Evolutionary conservation across 257 asterid species (phyloP).

Genomic region (Lavandula angustifolia): DNA sequence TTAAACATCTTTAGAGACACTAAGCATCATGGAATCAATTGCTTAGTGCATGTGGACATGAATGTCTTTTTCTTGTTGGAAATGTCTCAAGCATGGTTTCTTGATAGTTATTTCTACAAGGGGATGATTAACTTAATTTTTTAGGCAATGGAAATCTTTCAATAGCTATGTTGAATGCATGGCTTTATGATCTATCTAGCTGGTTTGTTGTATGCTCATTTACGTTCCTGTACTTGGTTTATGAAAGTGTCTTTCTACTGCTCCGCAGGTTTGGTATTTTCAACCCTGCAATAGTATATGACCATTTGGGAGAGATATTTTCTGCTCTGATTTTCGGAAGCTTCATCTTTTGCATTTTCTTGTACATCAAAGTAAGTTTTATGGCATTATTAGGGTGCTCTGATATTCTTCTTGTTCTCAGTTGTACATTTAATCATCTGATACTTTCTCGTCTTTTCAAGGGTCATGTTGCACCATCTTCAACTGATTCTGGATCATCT

Average conservation of each 20-base stretch:
- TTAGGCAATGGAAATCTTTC: constrained; percentile 5
- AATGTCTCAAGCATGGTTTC: constrained; percentile 7
- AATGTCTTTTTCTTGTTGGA: background rate
- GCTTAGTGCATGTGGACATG: background rate
- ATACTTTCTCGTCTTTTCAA: constrained; percentile 41
- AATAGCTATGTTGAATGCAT: background rate
- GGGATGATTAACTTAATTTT: background rate
- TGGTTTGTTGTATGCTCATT: constrained; percentile 17
- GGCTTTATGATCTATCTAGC: constrained; percentile 16
- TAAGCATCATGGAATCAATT: background rate
- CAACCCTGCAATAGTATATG: constrained; percentile 84
- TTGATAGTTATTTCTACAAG: background rate
- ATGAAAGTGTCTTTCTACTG: constrained; percentile 19
- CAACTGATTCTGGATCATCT: constrained; percentile 84
- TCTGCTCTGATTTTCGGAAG: constrained; percentile 92
- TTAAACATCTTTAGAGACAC: constrained; percentile 16
- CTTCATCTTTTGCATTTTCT: constrained; percentile 69
- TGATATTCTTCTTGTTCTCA: constrained; percentile 13
- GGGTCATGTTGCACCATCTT: constrained; percentile 90
- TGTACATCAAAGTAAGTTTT: constrained; percentile 77
- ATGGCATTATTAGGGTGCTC: constrained; percentile 11
- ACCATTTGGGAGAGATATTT: constrained; percentile 87
- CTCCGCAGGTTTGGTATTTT: constrained; percentile 78
- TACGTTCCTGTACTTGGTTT: constrained; percentile 27
- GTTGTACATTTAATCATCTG: constrained; percentile 35